These are phyloP conservation scores for Pichia sp. DNA, from an alignment of 1,139 yeast species.

Conservation along the genomic window DNA sequence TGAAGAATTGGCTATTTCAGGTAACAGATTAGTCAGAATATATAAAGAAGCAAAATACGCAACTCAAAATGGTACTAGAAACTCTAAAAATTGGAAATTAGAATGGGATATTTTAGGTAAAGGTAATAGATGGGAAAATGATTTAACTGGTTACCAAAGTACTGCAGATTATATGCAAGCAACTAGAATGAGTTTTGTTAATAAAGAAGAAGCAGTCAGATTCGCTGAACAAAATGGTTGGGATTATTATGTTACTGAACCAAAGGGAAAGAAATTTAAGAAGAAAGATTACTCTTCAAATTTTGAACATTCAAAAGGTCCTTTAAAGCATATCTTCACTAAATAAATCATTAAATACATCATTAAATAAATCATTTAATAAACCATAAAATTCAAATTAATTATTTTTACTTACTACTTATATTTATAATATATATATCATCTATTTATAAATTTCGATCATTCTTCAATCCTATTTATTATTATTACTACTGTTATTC, in stretches of 20 bases:
- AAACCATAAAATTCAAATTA: no score
- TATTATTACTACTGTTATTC: no score
- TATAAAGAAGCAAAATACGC: slow-evolving; percentile 75
- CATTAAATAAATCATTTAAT: no score
- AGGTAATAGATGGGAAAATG: slow-evolving; percentile 87
- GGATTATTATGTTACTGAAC: slow-evolving; percentile 80
- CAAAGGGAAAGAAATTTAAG: slow-evolving; percentile 66
- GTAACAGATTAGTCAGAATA: slow-evolving; percentile 68
- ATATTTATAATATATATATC: no score
- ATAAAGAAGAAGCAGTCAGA: slow-evolving; percentile 69
- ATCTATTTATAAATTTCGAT: no score
- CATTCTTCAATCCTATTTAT: no score
- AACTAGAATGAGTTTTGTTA: slow-evolving; percentile 68
- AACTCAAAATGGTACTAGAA: slow-evolving; percentile 64
- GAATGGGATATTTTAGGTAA: slow-evolving; percentile 81
- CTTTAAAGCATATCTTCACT: slow-evolving; percentile 77
- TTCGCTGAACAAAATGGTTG: slow-evolving; percentile 85
- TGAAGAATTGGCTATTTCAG: slow-evolving; percentile 40
- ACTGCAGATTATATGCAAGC: slow-evolving; percentile 85
- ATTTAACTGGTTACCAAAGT: slow-evolving; percentile 80
- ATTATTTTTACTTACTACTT: no score
- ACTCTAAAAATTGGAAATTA: slow-evolving; percentile 60
- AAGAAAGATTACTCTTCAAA: slow-evolving; percentile 71
- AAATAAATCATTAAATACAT: slow-evolving; percentile 36
- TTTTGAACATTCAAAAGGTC: slow-evolving; percentile 64